Conservation (phyloP, 208 protist genomes). For the Vickermania ingenoplastis region DNA sequence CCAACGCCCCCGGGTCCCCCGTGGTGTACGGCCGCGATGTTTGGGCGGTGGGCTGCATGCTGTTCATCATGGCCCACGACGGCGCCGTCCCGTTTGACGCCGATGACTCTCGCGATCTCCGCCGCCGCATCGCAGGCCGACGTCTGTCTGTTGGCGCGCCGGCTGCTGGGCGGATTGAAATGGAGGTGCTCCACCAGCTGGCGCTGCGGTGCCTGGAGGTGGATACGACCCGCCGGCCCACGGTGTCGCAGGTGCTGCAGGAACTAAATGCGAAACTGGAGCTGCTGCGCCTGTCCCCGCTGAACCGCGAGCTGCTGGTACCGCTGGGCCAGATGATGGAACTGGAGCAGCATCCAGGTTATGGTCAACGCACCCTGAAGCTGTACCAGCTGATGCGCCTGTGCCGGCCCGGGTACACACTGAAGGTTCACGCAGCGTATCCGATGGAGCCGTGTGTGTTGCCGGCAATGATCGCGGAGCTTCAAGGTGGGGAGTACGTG, state of each 20-base stretch:
- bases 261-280: background rate
- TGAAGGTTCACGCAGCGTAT: background rate
- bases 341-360: background rate
- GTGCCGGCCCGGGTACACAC: background rate
- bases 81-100: too few species aligned
- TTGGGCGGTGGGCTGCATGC: slow-evolving; percentile 25
- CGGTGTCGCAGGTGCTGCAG: slow-evolving; percentile 7
- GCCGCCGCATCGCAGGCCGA: background rate
- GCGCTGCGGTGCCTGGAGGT: slow-evolving; percentile 16
- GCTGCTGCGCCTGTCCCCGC: background rate
- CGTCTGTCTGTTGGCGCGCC: background rate
- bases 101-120: too few species aligned
- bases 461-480: background rate
- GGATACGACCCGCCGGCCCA: slow-evolving; percentile 6
- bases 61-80: slow-evolving; percentile 14
- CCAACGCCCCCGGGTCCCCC: background rate
- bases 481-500: background rate
- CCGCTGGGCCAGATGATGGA: background rate
- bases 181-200: slow-evolving; percentile 10
- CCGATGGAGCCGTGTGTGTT: background rate
- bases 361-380: background rate
- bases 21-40: slow-evolving; percentile 15
- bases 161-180: background rate
- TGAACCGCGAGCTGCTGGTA: background rate
- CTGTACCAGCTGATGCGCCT: background rate